These are phyloP conservation scores for Drosera spatulata DNA, from an alignment of 179 eudicot genomes.

Conservation along the genomic window DNA sequence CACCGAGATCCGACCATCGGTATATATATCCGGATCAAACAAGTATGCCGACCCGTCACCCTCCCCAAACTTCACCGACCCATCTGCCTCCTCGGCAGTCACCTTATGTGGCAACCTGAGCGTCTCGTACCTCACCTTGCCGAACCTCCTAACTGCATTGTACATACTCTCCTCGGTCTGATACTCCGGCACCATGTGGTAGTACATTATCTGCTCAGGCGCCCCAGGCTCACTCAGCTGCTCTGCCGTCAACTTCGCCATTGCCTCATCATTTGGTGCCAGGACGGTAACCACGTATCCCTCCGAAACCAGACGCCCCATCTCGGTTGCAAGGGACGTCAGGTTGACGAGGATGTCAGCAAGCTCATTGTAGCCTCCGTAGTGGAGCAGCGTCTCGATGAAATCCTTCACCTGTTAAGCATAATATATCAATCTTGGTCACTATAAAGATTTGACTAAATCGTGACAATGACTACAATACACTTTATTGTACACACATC, in stretches of 20 bases:
- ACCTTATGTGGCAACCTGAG: constrained; percentile 39
- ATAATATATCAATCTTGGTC: too few species aligned
- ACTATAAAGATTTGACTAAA: too few species aligned
- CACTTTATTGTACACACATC: too few species aligned
- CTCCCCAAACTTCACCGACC: constrained; percentile 41
- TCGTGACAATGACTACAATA: too few species aligned
- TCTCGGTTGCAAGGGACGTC: constrained; percentile 43
- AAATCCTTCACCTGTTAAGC: constrained; percentile 20
- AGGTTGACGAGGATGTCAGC: constrained; percentile 59
- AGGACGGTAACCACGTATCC: constrained; percentile 44
- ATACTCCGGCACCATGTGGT: constrained; percentile 46
- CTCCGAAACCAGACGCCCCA: constrained; percentile 44
- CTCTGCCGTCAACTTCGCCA: constrained; percentile 31
- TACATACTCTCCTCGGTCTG: constrained; percentile 62
- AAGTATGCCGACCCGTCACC: constrained; percentile 49
- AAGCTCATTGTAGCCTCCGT: constrained; percentile 63
- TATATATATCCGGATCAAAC: constrained; percentile 61
- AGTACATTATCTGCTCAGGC: constrained; percentile 49
- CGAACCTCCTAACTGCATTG: constrained; percentile 41
- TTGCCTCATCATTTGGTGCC: constrained; percentile 51
- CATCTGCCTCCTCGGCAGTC: constrained; percentile 47
- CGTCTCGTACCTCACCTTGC: constrained; percentile 38
- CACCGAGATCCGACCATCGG: constrained; percentile 59
- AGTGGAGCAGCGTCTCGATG: constrained; percentile 42
- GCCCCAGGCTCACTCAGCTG: constrained; percentile 44